Percentiles rank a stretch among this genome's conserved stretches.
Evolutionary conservation across 1,139 yeast species (phyloP).

Genomic region (Yamadazyma taylorii): DNA sequence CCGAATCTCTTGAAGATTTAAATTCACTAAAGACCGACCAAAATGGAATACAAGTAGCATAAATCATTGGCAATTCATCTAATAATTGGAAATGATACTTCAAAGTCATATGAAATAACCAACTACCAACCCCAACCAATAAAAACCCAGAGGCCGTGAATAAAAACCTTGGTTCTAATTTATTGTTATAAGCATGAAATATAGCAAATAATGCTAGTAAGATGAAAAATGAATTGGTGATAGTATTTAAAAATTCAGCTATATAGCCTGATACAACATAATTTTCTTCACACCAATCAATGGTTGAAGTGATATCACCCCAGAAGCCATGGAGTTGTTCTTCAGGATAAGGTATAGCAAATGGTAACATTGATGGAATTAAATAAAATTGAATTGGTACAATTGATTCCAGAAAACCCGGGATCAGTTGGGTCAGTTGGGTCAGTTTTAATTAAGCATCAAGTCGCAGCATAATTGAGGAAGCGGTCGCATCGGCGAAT

Average conservation of each 20-base stretch:
- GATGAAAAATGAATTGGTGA: slow-evolving; percentile 72
- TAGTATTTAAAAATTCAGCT: slow-evolving; percentile 86
- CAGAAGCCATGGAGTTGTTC: slow-evolving; percentile 45
- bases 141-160: slow-evolving; percentile 77
- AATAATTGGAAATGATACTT: slow-evolving; percentile 83
- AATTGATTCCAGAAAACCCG: too few species aligned
- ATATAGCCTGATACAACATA: slow-evolving; percentile 80
- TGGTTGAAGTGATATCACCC: slow-evolving; percentile 65
- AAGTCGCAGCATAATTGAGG: slow-evolving; percentile 1
- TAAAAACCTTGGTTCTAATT: slow-evolving; percentile 68
- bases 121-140: slow-evolving; percentile 87
- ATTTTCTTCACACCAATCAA: slow-evolving; percentile 97
- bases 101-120: slow-evolving; percentile 96
- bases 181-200: slow-evolving; percentile 56
- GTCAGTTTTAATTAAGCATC: slow-evolving; percentile 4
- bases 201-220: slow-evolving; percentile 68
- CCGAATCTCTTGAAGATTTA: slow-evolving; percentile 35
- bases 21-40: slow-evolving; percentile 84
- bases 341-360: slow-evolving; percentile 47
- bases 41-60: slow-evolving; percentile 93
- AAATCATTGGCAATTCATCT: slow-evolving; percentile 97
- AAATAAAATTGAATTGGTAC: not conserved
- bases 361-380: slow-evolving; percentile 38
- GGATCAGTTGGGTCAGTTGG: slow-evolving; percentile 13
- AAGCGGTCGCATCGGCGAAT: not conserved